Evolutionary conservation across 192 early-diverging fungal genomes (phyloP).

Genomic region (Linderina pennispora): DNA sequence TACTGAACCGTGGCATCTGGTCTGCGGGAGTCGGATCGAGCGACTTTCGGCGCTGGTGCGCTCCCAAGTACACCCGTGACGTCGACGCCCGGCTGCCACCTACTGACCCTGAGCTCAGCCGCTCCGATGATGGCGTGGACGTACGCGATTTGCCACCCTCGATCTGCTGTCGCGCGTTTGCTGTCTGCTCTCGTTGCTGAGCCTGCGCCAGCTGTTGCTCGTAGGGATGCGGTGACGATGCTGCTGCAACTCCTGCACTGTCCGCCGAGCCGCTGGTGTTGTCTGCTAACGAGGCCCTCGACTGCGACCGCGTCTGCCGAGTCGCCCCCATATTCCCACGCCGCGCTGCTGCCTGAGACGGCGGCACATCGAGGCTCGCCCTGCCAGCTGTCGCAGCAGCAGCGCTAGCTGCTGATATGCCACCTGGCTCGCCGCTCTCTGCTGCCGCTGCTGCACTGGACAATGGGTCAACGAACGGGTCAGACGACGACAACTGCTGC

Average conservation of each 20-base stretch:
- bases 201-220: conserved; percentile 43
- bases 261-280: not conserved
- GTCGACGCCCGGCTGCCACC: conserved; percentile 4
- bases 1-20: conserved; percentile 52
- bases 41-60: conserved; percentile 35
- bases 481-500: conserved; percentile 31
- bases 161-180: conserved; percentile 22
- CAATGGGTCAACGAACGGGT: conserved; percentile 35
- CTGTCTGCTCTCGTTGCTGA: conserved; percentile 34
- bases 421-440: too few relatives aligned
- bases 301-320: conserved; percentile 40
- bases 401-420: not conserved
- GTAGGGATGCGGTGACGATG: conserved; percentile 30
- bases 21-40: conserved; percentile 32
- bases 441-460: conserved; percentile 33
- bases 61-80: conserved; percentile 21
- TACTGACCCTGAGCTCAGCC: not conserved
- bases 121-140: conserved; percentile 13
- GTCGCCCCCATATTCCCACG: too few relatives aligned
- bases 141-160: conserved; percentile 13
- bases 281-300: conserved; percentile 12
- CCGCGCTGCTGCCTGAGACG: not conserved
- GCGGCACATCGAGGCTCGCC: conserved; percentile 25
- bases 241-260: too few relatives aligned
- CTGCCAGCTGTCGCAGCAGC: conserved; percentile 1